Base-by-base conservation (phyloP, 1,139 yeast genomes). In the Yarrowia galli region DNA sequence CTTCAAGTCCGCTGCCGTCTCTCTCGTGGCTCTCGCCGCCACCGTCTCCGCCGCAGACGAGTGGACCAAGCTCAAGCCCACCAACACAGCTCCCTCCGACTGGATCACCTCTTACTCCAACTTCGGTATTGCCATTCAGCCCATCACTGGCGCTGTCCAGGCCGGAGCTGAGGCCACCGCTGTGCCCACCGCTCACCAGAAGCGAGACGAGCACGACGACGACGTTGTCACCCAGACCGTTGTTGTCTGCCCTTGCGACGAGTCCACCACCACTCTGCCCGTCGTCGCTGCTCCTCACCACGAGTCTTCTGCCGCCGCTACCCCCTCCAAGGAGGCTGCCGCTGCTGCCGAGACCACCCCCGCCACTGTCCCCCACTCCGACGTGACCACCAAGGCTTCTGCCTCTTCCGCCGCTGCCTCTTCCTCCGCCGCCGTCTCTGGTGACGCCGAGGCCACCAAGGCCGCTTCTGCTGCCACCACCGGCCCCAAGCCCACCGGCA, bases 191-290 rank as follows among this genome's bases (percentile, higher is more conserved):
- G 65, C 49, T 32, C 65, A 60, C 65, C 53, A 45, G 65, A 60
- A 60, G 65, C 65, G 65, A 35, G 65, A 60, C n/a, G 43, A 45
- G 22, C 2, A 7, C 22, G 53, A 60, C 22, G 65, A 60, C 32
- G 65, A 58, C 42, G 65, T 60, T 16, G 65, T 60, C 28, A 45
- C 53, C 42, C 65, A 60, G 65, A 60, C 65, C n/a, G 65, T 60
- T n/a, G 65, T 60, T 43, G 49, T 43, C 23, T 60, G 65, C 32
- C 65, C 65, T 16, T 60, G 65, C 32, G 65, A 60, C 32, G 65
- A 60, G 51, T 60, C 65, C 32, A 43, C 49, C 53, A 60, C 49
- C 51, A 60, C 65, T 20, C 65, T 60, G 32, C 65, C 65, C 42
- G 65, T 60, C 20, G 61, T 25, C 23, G 46, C 61, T 18, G 25